Evolutionary conservation across 208 protist genomes (phyloP).

Genomic region (Trypanosoma congolense): DNA sequence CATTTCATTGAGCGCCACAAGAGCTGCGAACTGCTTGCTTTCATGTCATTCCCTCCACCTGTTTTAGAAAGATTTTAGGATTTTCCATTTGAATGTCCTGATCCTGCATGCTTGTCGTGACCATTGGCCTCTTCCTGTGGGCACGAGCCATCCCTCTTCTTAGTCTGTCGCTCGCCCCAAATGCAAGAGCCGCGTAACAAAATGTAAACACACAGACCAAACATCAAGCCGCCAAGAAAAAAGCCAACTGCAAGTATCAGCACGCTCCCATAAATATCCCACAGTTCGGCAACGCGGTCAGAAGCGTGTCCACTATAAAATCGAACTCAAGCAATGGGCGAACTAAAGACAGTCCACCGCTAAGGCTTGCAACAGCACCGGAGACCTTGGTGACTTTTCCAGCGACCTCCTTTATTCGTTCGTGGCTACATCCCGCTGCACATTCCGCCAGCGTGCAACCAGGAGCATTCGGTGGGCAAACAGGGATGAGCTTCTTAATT

Average conservation of each 20-base stretch:
- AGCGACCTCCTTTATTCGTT: constrained; percentile 26
- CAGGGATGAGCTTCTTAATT: background rate
- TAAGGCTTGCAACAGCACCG: constrained; percentile 40
- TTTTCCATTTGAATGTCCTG: too few species aligned
- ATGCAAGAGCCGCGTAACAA: constrained; percentile 39
- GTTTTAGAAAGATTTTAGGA: too few species aligned
- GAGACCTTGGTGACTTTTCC: constrained; percentile 20
- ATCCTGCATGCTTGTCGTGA: too few species aligned
- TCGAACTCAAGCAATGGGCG: constrained; percentile 57
- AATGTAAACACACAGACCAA: constrained; percentile 53
- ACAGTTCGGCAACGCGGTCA: constrained; percentile 26
- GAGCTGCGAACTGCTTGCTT: too few species aligned
- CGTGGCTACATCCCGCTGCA: constrained; percentile 2
- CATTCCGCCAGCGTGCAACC: constrained; percentile 15
- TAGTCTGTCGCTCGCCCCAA: background rate
- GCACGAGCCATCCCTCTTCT: too few species aligned
- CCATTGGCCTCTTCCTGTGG: too few species aligned
- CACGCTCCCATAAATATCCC: background rate
- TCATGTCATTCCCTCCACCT: too few species aligned
- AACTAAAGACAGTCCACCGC: constrained; percentile 48
- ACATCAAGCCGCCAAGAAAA: constrained; percentile 73
- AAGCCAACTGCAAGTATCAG: constrained; percentile 56
- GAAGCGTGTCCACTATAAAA: constrained; percentile 63
- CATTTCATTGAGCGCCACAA: too few species aligned
- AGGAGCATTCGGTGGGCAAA: constrained; percentile 1